phyloP scores from a whole-genome alignment of 2,329 filamentous ascomycete genomes.

The Epichloe amarillans region DNA sequence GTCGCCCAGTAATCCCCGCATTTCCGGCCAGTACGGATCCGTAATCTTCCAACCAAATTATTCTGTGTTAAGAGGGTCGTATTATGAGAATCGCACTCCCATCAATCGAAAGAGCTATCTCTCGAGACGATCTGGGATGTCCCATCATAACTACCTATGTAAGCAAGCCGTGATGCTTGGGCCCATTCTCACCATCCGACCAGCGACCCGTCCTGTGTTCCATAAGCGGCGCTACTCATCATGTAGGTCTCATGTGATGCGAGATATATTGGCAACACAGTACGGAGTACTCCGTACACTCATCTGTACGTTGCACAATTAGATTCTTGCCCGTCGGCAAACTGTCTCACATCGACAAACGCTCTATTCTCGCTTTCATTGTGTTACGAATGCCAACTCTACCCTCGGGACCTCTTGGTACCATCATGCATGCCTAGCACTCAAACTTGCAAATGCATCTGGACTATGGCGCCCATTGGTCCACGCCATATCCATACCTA shows the following conservation, averaged over 20 bases:
- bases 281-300: too few species aligned
- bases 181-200: not conserved
- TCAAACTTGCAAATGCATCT: slow-evolving; percentile 67
- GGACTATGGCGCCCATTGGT: slow-evolving; percentile 62
- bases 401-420: not conserved
- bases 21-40: too few species aligned
- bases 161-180: too few species aligned
- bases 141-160: too few species aligned
- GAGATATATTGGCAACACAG: not conserved
- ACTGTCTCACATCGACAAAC: not conserved
- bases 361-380: not conserved
- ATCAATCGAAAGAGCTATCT: too few species aligned
- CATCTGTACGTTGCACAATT: too few species aligned
- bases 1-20: too few species aligned
- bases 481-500: slow-evolving; percentile 51
- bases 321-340: not conserved
- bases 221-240: not conserved
- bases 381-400: not conserved
- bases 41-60: too few species aligned
- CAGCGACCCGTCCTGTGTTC: not conserved
- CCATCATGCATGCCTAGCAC: slow-evolving; percentile 40
- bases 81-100: too few species aligned
- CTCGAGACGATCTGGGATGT: too few species aligned
- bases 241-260: not conserved
- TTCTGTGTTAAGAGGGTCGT: too few species aligned